A percentile compares a stretch with the other conserved stretches of the same genome.
These are phyloP conservation scores for Hymenoscyphus repandus DNA, from an alignment of 2,329 filamentous ascomycete genomes.

Conservation along the genomic window DNA sequence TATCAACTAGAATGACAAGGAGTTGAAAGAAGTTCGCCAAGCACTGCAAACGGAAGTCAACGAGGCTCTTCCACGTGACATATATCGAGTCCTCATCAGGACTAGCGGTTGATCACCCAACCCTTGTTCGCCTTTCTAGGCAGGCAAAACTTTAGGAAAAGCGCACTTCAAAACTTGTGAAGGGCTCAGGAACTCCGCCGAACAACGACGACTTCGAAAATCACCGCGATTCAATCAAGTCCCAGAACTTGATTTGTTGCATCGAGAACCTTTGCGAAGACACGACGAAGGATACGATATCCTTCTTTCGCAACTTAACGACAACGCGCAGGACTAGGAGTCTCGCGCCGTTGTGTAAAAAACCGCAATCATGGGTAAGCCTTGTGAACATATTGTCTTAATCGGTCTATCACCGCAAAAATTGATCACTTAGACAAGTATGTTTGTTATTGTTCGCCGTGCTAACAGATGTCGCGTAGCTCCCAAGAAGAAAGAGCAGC, in stretches of 20 bases:
- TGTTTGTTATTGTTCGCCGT: not conserved
- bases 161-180: constrained; percentile 9
- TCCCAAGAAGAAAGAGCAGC: constrained; percentile 76
- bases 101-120: not conserved
- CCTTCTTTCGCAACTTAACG: constrained; percentile 20
- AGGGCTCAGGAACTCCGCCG: constrained; percentile 11
- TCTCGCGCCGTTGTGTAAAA: constrained; percentile 39
- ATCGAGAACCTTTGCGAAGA: constrained; percentile 1
- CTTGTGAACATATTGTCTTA: not conserved
- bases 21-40: too few relatives aligned
- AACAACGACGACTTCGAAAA: constrained; percentile 10
- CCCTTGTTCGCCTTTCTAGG: not conserved
- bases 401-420: too few relatives aligned
- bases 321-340: constrained; percentile 28
- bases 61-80: not conserved
- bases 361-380: constrained; percentile 59
- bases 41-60: not conserved
- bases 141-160: constrained; percentile 9
- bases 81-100: not conserved
- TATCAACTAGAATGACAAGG: too few relatives aligned
- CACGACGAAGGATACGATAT: constrained; percentile 17
- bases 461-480: constrained; percentile 54
- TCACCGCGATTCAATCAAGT: constrained; percentile 16
- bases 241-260: constrained; percentile 16
- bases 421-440: not conserved